Evolutionary conservation across 2,329 filamentous ascomycete species (phyloP).

Genomic region (Aspergillus clavatus): DNA sequence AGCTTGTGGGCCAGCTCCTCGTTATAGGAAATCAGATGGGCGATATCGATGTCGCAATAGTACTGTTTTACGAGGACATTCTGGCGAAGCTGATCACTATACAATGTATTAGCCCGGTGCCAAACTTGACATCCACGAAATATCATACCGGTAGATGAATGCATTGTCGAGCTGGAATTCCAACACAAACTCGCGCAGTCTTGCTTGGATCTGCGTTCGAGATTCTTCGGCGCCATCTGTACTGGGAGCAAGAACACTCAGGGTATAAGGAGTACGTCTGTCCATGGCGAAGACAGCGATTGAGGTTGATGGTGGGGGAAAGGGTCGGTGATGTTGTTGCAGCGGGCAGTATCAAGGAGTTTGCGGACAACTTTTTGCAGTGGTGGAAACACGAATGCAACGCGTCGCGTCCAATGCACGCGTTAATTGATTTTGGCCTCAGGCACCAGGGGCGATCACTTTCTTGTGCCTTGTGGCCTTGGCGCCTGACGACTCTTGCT

Average conservation of each 20-base stretch:
- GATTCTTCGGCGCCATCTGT: constrained; percentile 64
- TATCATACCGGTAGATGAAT: constrained; percentile 78
- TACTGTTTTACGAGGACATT: constrained; percentile 93
- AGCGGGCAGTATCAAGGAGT: constrained; percentile 12
- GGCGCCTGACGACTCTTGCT: too few relatives aligned
- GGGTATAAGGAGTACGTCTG: constrained; percentile 77
- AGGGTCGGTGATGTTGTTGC: constrained; percentile 11
- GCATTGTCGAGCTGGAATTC: constrained; percentile 90
- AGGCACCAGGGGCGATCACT: constrained; percentile 10
- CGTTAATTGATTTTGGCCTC: constrained; percentile 38
- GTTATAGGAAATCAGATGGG: constrained; percentile 91
- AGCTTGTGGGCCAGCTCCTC: constrained; percentile 90
- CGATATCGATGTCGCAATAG: constrained; percentile 93
- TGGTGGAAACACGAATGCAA: constrained; percentile 22
- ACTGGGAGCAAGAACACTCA: constrained; percentile 71
- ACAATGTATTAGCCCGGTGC: constrained; percentile 3
- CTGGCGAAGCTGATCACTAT: constrained; percentile 87
- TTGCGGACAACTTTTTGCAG: constrained; percentile 25
- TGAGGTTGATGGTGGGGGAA: constrained; percentile 12
- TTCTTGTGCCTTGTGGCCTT: neutral
- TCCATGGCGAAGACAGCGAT: constrained; percentile 59
- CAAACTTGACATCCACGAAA: constrained; percentile 19
- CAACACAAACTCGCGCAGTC: constrained; percentile 85
- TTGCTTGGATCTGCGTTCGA: constrained; percentile 66
- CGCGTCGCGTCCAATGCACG: constrained; percentile 35